Evolutionary conservation across 2,329 filamentous ascomycete species (phyloP).

Genomic region (Periconia sp.): DNA sequence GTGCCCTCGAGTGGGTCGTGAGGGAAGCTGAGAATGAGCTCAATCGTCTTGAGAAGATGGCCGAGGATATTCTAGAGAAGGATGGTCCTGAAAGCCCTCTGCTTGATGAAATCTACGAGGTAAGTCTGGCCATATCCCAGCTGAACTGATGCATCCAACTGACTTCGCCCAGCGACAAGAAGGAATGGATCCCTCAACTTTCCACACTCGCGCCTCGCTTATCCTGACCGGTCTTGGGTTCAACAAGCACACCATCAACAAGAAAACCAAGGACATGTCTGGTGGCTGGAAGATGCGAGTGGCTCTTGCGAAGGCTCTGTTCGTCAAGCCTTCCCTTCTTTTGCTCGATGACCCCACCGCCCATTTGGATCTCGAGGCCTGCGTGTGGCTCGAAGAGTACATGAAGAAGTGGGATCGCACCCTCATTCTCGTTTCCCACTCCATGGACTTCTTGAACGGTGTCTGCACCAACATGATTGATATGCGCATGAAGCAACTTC

Average conservation of each 20-base stretch:
- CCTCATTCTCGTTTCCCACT: constrained; percentile 94
- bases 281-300: constrained; percentile 99
- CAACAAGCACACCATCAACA: constrained; percentile 96
- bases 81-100: constrained; percentile 89
- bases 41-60: constrained; percentile 82
- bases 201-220: constrained; percentile 90
- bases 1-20: constrained; percentile 96
- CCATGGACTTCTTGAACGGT: constrained; percentile 98
- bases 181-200: constrained; percentile 97
- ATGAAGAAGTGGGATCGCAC: constrained; percentile 99
- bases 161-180: constrained; percentile 76
- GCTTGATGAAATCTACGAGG: constrained; percentile 93
- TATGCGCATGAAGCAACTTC: constrained; percentile 84
- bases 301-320: constrained; percentile 92
- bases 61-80: constrained; percentile 87
- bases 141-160: constrained; percentile 12
- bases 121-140: constrained; percentile 49
- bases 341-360: constrained; percentile 97
- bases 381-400: constrained; percentile 99
- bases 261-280: constrained; percentile 99
- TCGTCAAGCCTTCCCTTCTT: constrained; percentile 94
- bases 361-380: constrained; percentile 98
- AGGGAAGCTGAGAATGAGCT: constrained; percentile 91
- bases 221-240: constrained; percentile 98
- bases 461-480: constrained; percentile 99